phyloP scores from a whole-genome alignment of 169 alveolate species.

The Toxoplasma gondii region DNA sequence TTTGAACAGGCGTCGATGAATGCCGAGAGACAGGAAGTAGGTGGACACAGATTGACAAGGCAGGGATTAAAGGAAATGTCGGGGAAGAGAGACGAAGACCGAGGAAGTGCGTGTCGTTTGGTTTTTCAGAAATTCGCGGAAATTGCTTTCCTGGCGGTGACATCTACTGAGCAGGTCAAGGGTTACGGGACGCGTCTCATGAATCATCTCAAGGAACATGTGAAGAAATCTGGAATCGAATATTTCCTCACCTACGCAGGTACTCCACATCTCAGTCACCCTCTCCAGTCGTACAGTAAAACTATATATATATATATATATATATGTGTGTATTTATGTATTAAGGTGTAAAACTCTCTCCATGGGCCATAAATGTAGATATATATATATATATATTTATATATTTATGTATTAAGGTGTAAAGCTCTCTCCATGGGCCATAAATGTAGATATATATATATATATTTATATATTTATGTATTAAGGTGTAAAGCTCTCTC shows the following conservation, averaged over 20 bases:
- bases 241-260: conserved; percentile 95
- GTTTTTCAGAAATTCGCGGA: conserved; percentile 93
- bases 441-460: too few species aligned
- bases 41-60: too few species aligned
- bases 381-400: neutral
- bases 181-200: conserved; percentile 99
- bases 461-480: neutral
- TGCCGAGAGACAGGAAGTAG: too few species aligned
- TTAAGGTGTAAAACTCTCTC: neutral
- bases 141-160: conserved; percentile 98
- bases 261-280: conserved; percentile 64
- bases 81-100: too few species aligned
- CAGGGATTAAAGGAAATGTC: too few species aligned
- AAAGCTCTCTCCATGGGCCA: too few species aligned
- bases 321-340: neutral
- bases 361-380: neutral
- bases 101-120: conserved; percentile 29
- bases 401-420: neutral
- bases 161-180: conserved; percentile 95
- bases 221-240: conserved; percentile 91
- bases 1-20: too few species aligned
- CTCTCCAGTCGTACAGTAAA: neutral
- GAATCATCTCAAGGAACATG: conserved; percentile 97
- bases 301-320: neutral
- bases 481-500: too few species aligned